phyloP scores from a whole-genome alignment of 106 monocot genomes.

The Iris macrosiphon region DNA sequence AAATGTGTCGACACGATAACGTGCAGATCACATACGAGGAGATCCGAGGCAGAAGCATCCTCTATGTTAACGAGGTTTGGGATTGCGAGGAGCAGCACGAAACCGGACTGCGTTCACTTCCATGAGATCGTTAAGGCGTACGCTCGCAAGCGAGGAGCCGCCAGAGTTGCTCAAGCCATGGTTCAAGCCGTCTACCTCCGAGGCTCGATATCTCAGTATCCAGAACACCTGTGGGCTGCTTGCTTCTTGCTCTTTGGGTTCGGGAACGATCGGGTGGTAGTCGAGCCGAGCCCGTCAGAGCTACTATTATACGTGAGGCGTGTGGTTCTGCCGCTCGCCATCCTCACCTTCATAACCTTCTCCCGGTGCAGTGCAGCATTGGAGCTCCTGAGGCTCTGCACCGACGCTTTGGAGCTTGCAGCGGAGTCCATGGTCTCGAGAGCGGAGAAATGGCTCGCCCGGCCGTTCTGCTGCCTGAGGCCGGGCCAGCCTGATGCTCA shows the following conservation, averaged over 20 bases:
- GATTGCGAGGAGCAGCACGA: constrained; percentile 50
- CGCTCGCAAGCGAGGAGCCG: constrained; percentile 49
- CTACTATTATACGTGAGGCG: constrained; percentile 46
- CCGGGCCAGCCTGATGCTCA: constrained; percentile 27
- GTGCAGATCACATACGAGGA: constrained; percentile 42
- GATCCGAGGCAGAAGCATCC: constrained; percentile 73
- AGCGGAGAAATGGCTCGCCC: constrained; percentile 54
- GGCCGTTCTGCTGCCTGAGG: constrained; percentile 36
- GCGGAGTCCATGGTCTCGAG: constrained; percentile 63
- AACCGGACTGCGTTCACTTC: constrained; percentile 51
- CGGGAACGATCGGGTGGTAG: constrained; percentile 42
- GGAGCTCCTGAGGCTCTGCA: constrained; percentile 61
- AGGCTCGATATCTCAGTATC: constrained; percentile 46
- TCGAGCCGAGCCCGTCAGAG: constrained; percentile 58
- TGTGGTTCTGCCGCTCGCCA: constrained; percentile 60
- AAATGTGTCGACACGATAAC: constrained; percentile 17
- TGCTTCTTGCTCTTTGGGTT: constrained; percentile 84
- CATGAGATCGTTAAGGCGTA: constrained; percentile 74
- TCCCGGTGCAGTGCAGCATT: constrained; percentile 78
- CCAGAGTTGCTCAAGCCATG: constrained; percentile 50
- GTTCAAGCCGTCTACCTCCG: constrained; percentile 50
- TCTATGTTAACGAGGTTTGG: constrained; percentile 81
- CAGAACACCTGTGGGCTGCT: constrained; percentile 82
- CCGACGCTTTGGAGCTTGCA: constrained; percentile 51
- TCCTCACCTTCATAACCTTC: constrained; percentile 68